Evolutionary conservation across 768 basidiomycete species (phyloP).

Genomic region (Hygrocybe coccinea): DNA sequence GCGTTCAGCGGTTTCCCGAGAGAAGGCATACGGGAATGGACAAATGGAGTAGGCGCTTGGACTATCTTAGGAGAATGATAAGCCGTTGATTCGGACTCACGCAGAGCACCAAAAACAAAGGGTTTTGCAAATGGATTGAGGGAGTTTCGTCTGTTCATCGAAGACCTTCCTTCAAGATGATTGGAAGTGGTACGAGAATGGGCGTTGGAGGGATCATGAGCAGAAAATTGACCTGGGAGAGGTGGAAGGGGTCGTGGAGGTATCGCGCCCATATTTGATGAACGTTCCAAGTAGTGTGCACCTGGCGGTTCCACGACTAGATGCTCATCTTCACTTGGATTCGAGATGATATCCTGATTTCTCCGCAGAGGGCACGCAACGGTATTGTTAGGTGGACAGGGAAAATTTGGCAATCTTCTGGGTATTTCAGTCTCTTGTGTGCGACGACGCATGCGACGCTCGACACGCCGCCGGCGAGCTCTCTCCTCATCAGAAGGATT

Average conservation of each 20-base stretch:
- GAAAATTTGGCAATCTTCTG: constrained; percentile 73
- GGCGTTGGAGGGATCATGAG: constrained; percentile 55
- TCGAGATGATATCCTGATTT: constrained; percentile 72
- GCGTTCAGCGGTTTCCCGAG: constrained; percentile 71
- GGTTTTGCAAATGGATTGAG: constrained; percentile 82
- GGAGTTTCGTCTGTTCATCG: constrained; percentile 30
- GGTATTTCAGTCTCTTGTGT: constrained; percentile 54
- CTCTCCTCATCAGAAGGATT: constrained; percentile 89
- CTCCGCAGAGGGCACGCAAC: constrained; percentile 35
- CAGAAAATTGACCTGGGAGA: constrained; percentile 55
- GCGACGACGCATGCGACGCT: constrained; percentile 55
- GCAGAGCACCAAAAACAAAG: constrained; percentile 65
- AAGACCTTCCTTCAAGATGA: constrained; percentile 16
- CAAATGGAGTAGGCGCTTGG: constrained; percentile 30
- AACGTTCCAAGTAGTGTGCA: constrained; percentile 29
- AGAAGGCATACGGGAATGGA: constrained; percentile 43
- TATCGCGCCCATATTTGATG: constrained; percentile 39
- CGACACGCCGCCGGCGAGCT: constrained; percentile 60
- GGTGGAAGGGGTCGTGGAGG: constrained; percentile 51
- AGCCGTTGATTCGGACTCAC: constrained; percentile 27
- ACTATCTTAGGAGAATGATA: constrained; percentile 32
- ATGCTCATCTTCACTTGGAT: constrained; percentile 74
- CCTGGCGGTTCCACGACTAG: constrained; percentile 14
- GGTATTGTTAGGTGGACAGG: constrained; percentile 60
- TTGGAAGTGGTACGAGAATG: constrained; percentile 50